Evolutionary conservation across 2,329 filamentous ascomycete species (phyloP).

Genomic region (Neofusicoccum parvum): DNA sequence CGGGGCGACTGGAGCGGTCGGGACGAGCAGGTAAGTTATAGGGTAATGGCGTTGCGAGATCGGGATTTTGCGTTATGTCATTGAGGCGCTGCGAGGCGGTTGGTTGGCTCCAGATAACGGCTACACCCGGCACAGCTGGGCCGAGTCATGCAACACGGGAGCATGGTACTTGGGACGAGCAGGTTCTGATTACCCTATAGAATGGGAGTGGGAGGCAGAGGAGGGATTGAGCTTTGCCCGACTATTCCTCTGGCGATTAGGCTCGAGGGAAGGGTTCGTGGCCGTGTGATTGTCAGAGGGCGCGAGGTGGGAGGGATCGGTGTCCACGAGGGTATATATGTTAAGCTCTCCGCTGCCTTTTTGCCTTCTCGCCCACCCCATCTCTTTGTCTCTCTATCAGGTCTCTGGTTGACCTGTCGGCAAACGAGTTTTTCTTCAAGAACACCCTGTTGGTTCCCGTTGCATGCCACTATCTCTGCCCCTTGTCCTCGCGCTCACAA

Average conservation of each 20-base stretch:
- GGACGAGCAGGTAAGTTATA: background rate
- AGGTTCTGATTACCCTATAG: background rate
- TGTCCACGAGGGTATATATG: background rate
- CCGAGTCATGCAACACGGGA: background rate
- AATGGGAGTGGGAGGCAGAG: background rate
- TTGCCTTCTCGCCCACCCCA: background rate
- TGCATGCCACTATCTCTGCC: slow-evolving; percentile 3
- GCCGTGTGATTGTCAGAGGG: background rate
- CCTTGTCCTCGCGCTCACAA: slow-evolving; percentile 11
- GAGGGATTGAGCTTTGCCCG: background rate
- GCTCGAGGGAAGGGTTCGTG: slow-evolving; percentile 10
- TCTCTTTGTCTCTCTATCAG: background rate
- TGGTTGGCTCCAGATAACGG: slow-evolving; percentile 13
- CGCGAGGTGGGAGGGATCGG: background rate
- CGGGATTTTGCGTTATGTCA: slow-evolving; percentile 19
- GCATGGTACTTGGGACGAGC: background rate
- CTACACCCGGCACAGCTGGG: slow-evolving; percentile 10
- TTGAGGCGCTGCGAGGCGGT: background rate
- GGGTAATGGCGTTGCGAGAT: background rate
- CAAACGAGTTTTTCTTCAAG: background rate
- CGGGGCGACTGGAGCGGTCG: background rate
- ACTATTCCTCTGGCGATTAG: slow-evolving; percentile 9
- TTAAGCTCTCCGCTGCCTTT: background rate
- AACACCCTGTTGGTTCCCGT: background rate
- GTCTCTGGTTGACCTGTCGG: background rate